Conservation (phyloP, 306 rosid genomes). For the Lathyrus tuberosus region DNA sequence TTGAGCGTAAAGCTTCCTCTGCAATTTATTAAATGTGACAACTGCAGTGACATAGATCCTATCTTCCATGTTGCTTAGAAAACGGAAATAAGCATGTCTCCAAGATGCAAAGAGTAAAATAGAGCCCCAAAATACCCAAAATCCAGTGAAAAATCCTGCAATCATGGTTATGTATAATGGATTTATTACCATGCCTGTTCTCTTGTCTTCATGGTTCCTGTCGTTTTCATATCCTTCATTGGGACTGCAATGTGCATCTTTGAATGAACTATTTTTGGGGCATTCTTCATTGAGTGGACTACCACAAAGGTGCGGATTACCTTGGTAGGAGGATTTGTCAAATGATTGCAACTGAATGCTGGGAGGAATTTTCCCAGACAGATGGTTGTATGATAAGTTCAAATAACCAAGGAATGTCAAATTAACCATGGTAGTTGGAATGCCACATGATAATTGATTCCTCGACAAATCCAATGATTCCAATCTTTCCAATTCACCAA, state of each 20-base stretch:
- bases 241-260: no score
- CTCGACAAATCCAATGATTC: constrained; percentile 39
- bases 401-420: no score
- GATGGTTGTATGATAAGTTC: no score
- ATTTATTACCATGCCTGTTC: not conserved
- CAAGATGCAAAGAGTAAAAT: constrained; percentile 21
- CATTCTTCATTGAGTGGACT: no score
- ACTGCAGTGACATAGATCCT: constrained; percentile 27
- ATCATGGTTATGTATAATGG: constrained; percentile 25
- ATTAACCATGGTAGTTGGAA: no score
- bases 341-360: no score
- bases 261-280: no score
- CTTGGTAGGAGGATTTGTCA: no score
- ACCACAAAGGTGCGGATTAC: no score
- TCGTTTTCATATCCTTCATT: no score
- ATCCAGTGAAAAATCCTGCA: not conserved
- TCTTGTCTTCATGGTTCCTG: no score
- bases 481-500: constrained; percentile 15
- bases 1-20: not conserved
- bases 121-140: not conserved
- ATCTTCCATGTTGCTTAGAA: constrained; percentile 12
- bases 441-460: constrained; percentile 37
- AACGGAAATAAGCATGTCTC: constrained; percentile 41
- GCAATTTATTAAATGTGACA: not conserved
- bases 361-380: no score